Base-by-base conservation (phyloP, 345 rosid species). In the Hibiscus mutabilis region DNA sequence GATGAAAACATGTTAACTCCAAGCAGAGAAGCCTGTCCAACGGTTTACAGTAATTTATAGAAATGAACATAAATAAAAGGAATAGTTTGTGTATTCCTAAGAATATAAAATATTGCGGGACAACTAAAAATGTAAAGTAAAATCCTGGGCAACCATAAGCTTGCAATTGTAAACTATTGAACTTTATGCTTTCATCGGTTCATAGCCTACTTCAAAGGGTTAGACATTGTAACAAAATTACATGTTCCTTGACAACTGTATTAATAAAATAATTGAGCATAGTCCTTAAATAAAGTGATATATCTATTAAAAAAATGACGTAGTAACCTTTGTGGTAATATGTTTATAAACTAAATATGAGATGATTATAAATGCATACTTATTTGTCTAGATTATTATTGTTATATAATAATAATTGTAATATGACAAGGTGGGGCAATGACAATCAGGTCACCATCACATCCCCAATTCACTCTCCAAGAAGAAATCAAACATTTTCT, bases 61-160 rank as follows among this genome's bases (percentile, higher is more conserved):
- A 64, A 46, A 14, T 42, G 37, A 14, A 24, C 16, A 68, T 51
- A 29, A 68, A 68, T 68, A 18, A 68, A 29, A 51, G 25, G 40
- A 29, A 47, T 49, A 1, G 57, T 46, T 3, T 29, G 71, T 18
- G 24, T 27, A 68, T 31, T 68, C 18, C 60, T 11, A 51, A n/a
- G 71, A 68, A 58, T 10, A 35, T 66, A 66, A 22, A n/a, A n/a
- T n/a, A 65, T 44, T 19, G 24, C 15, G 37, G 57, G 44, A 66
- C 37, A 46, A 64, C 14, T 10, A 40, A 42, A 12, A n/a, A 64
- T 64, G 68, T 40, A 12, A 66, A 66, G 18, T 16, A 44, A 44
- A 66, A 44, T 33, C 35, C 13, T 66, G 16, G 44, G 46, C 56
- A 66, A 16, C 56, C 35, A 25, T n/a, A 66, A 47, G 70, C 70